Base-by-base conservation (phyloP, 169 alveolate genomes). In the Plasmodium yoelii region DNA sequence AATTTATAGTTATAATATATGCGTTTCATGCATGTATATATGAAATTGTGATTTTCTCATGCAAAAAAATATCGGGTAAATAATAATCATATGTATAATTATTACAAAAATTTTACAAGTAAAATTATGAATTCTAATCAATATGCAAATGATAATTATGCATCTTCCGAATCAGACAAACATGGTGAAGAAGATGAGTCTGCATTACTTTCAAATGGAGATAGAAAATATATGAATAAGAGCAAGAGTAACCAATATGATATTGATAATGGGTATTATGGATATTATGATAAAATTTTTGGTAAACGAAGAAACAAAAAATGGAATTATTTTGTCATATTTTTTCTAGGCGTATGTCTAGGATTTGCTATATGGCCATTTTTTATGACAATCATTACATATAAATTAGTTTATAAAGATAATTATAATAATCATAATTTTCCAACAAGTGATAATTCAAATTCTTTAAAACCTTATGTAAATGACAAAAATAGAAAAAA, bases 321-420 rank as follows among this genome's bases (percentile, higher is more conserved):
- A 61, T 84, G 91, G 91, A 84, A 84, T 69, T 84, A 84, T 57
- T 69, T 53, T 28, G 56, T 84, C 15, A 84, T 84, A 69, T 84
- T 84, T 84, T 84, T 84, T 84, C 51, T 84, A 73, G 91, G 91
- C 7, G 60, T 84, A 84, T 84, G 91, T 49, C 70, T 84, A 8
- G 91, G 91, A 49, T 84, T 84, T 59, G 91, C 91, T 24, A 84
- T 84, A 69, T 84, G 91, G 91, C 91, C 91, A 9, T 84, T 84
- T 64, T 69, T 84, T 24, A 84, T 84, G 91, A 84, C 91, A 24
- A 68, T 84, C 24, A 84, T 84, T 13, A 84, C 91, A 18, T 84
- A 84, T 70, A 84, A 60, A 69, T 51, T 84, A 69, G 69, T 84
- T 84, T 84, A 61, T 42, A 80, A 64, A 44, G 91, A 84, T 51